Percentiles rank a stretch among this genome's conserved stretches.
phyloP scores from a whole-genome alignment of 2,329 filamentous ascomycete genomes.

The Nemania sp. region DNA sequence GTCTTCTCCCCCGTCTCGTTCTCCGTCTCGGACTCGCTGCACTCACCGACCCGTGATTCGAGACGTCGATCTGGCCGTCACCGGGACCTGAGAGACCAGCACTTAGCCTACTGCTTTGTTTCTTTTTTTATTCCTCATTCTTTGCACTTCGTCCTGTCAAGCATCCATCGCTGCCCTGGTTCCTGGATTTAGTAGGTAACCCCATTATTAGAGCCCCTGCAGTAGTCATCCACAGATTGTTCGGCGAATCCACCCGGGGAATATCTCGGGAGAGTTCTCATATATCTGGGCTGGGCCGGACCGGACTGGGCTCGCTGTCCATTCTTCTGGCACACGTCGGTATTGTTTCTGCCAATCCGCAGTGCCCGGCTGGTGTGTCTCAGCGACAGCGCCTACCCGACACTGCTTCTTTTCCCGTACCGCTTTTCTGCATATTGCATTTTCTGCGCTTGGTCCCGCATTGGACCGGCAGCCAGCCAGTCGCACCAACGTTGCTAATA shows the following conservation, averaged over 20 bases:
- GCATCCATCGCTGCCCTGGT: slow-evolving; percentile 5
- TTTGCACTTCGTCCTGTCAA: slow-evolving; percentile 11
- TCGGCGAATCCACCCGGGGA: slow-evolving; percentile 15
- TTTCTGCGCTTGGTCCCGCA: not conserved
- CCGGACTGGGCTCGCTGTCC: not conserved
- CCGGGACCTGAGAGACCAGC: slow-evolving; percentile 14
- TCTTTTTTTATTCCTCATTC: not conserved
- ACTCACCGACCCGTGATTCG: slow-evolving; percentile 23
- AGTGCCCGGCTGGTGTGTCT: slow-evolving; percentile 1
- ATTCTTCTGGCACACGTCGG: slow-evolving; percentile 1
- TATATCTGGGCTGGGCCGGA: not conserved
- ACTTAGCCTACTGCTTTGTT: slow-evolving; percentile 8
- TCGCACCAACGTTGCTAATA: slow-evolving; percentile 20
- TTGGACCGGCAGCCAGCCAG: not conserved
- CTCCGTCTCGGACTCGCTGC: slow-evolving; percentile 20
- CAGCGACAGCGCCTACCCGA: too few species aligned
- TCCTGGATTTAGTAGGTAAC: not conserved
- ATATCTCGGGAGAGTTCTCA: slow-evolving; percentile 5
- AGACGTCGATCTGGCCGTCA: slow-evolving; percentile 17
- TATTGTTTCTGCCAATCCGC: slow-evolving; percentile 15
- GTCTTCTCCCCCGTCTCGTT: slow-evolving; percentile 11
- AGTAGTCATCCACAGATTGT: slow-evolving; percentile 11
- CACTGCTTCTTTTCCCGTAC: too few species aligned
- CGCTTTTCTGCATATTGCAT: not conserved
- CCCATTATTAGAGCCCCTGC: slow-evolving; percentile 17